Evolutionary conservation across 345 rosid genomes (phyloP), one percentile per base, ranked within the genome.

Genomic region (Euphorbia lathyris): DNA sequence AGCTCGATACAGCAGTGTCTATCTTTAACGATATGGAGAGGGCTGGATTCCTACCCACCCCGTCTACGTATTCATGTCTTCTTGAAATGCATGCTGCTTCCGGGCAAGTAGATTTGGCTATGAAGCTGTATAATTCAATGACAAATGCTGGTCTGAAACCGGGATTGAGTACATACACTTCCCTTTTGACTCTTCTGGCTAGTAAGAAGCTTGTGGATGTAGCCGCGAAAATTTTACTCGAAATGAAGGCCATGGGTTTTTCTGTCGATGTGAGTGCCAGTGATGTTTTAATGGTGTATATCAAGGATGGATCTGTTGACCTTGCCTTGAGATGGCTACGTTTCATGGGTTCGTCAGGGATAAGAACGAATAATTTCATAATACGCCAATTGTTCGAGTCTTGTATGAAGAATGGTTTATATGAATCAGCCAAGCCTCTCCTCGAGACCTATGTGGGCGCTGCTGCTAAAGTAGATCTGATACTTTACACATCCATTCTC

Each of bases 211-310:
- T 88, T 17, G 96, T 92, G 57, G 93, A 92, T 76, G 94, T 96
- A 32, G 95, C 99, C 4, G 99, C 94, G 70, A 92, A 95, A 80
- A 84, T 92, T 69, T 82, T 87, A 68, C 98, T 92, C 5, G 98
- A 95, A 80, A 95, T 95, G 99, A 95, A 89, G 82, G 83, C 96
- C 14, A 86, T 88, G 94, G 98, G 99, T 43, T 95, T 81, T 76
- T 85, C 98, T 2, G 92, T 83, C 63, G 98, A 96, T 68, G 97
- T 92, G 63, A 90, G 86, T 62, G 98, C 98, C 19, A 89, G 99
- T 75, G 98, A 96, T 78, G 93, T 96, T 80, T 74, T 95, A 66
- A 92, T 95, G 97, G 91, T 95, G 50, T 95, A 90, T 81, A 89
- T 92, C 66, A 92, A 90, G 80, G 94, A 95, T 74, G 98, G 98